Evolutionary conservation across 306 rosid species (phyloP).

Genomic region (Cicer arietinum): DNA sequence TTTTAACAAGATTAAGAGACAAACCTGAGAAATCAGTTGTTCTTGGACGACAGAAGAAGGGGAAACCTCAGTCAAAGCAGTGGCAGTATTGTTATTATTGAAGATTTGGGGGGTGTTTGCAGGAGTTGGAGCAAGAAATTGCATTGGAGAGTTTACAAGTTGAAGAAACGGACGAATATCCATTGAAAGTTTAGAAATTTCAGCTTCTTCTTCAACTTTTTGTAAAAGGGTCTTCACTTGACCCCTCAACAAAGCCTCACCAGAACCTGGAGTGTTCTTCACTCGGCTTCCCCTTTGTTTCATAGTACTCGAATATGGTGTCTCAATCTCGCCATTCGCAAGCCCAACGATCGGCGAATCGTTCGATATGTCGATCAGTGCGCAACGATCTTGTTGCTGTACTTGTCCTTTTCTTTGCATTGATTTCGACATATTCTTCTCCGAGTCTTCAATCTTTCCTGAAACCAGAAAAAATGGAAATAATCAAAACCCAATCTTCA

Average conservation of each 20-base stretch:
- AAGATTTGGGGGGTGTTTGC: slow-evolving; percentile 76
- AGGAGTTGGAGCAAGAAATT: slow-evolving; percentile 87
- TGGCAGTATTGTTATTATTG: slow-evolving; percentile 46
- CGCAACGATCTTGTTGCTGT: slow-evolving; percentile 71
- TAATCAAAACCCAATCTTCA: neutral
- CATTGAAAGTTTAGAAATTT: slow-evolving; percentile 63
- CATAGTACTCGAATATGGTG: slow-evolving; percentile 53
- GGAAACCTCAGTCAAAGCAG: slow-evolving; percentile 16
- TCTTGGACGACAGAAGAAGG: slow-evolving; percentile 63
- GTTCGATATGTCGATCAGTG: slow-evolving; percentile 77
- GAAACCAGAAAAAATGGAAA: neutral
- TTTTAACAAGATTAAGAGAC: neutral
- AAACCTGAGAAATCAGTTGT: slow-evolving; percentile 70
- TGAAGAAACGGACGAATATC: slow-evolving; percentile 61
- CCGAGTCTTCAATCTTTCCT: slow-evolving; percentile 69
- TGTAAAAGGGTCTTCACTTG: slow-evolving; percentile 92
- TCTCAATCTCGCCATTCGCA: slow-evolving; percentile 58
- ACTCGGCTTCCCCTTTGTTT: slow-evolving; percentile 60
- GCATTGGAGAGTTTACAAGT: slow-evolving; percentile 60
- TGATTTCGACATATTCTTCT: slow-evolving; percentile 55
- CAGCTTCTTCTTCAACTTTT: slow-evolving; percentile 93
- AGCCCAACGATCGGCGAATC: slow-evolving; percentile 96
- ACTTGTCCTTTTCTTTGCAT: slow-evolving; percentile 42
- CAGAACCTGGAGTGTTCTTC: slow-evolving; percentile 86
- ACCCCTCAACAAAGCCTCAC: slow-evolving; percentile 90